Evolutionary conservation across 2,329 filamentous ascomycete genomes (phyloP).

Genomic region (Pseudocercospora fijiensis): DNA sequence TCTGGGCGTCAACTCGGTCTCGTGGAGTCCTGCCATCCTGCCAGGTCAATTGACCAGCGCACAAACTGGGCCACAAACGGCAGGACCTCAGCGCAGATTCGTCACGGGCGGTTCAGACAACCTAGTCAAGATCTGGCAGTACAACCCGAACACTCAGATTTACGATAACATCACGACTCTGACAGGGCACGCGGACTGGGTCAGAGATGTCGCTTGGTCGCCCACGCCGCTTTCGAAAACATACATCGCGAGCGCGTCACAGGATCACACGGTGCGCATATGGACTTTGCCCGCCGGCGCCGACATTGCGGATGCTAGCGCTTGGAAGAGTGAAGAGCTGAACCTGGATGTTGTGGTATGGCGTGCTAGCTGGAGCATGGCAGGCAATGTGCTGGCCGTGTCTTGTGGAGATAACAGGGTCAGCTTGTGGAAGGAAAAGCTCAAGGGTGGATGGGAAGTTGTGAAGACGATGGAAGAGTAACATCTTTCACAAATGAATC

Average conservation of each 20-base stretch:
- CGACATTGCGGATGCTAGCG: slow-evolving; percentile 50
- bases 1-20: slow-evolving; percentile 91
- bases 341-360: slow-evolving; percentile 87
- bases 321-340: slow-evolving; percentile 84
- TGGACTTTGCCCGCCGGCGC: slow-evolving; percentile 66
- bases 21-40: slow-evolving; percentile 83
- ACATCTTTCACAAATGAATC: not conserved
- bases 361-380: slow-evolving; percentile 97
- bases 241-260: slow-evolving; percentile 92
- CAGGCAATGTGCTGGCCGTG: slow-evolving; percentile 92
- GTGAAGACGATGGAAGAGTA: slow-evolving; percentile 83
- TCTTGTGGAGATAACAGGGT: slow-evolving; percentile 96
- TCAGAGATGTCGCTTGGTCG: slow-evolving; percentile 95
- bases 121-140: slow-evolving; percentile 88
- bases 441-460: slow-evolving; percentile 94
- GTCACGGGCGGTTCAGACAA: slow-evolving; percentile 96
- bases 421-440: slow-evolving; percentile 96
- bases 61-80: slow-evolving; percentile 52
- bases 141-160: slow-evolving; percentile 52
- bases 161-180: slow-evolving; percentile 58
- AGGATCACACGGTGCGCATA: slow-evolving; percentile 96
- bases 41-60: slow-evolving; percentile 79
- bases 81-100: slow-evolving; percentile 67
- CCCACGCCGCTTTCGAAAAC: slow-evolving; percentile 92
- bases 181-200: slow-evolving; percentile 89